These are phyloP conservation scores for Puccinia hordei DNA, from an alignment of 1,284 basidiomycete species.

Conservation along the genomic window DNA sequence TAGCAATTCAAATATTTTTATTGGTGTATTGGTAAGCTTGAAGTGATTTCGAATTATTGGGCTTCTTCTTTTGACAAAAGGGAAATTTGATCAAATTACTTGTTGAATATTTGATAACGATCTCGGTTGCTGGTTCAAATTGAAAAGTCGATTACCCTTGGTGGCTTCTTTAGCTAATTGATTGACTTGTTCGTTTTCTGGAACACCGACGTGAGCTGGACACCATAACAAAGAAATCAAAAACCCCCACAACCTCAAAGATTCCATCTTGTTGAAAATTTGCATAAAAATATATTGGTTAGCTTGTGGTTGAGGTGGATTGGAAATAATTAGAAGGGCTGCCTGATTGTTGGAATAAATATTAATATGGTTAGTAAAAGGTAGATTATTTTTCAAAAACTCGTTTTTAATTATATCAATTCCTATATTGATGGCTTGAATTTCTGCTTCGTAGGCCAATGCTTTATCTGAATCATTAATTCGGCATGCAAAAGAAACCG, in stretches of 20 bases:
- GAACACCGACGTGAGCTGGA: too few species aligned
- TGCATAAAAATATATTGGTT: background rate
- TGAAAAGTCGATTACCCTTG: too few species aligned
- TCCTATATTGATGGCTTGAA: too few species aligned
- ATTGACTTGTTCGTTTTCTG: too few species aligned
- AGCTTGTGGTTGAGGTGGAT: background rate
- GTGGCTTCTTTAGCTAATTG: too few species aligned
- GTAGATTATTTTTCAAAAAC: too few species aligned
- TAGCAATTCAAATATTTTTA: background rate
- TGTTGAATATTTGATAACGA: conserved; percentile 12
- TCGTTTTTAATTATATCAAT: too few species aligned
- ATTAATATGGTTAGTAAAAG: too few species aligned
- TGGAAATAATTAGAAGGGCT: background rate
- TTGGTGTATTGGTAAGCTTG: background rate
- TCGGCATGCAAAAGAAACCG: too few species aligned
- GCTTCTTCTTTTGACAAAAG: background rate
- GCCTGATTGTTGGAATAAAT: background rate
- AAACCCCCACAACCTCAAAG: background rate
- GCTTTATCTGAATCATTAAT: too few species aligned
- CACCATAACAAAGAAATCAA: background rate
- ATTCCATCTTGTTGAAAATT: background rate
- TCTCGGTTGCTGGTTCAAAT: too few species aligned
- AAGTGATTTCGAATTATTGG: background rate
- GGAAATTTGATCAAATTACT: background rate
- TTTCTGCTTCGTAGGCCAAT: too few species aligned